A percentile compares a stretch with the other conserved stretches of the same genome.
phyloP scores from a whole-genome alignment of 495 filamentous ascomycete genomes.

The Platismatia glauca region DNA sequence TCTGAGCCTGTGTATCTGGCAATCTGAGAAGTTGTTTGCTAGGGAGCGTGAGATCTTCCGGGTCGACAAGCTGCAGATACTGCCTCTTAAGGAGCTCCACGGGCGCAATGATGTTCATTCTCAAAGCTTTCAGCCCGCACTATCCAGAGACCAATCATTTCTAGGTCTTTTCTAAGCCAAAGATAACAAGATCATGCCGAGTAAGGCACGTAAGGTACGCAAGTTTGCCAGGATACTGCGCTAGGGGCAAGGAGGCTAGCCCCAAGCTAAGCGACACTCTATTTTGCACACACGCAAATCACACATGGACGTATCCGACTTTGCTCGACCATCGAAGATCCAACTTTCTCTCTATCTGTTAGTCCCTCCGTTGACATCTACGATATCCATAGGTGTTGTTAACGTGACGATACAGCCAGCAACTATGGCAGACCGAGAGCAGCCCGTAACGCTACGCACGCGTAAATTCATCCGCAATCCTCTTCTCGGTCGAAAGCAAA shows the following conservation, averaged over 20 bases:
- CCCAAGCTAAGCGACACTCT: neutral
- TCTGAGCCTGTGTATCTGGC: conserved; percentile 47
- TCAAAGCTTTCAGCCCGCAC: neutral
- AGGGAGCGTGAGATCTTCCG: conserved; percentile 48
- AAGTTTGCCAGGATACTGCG: neutral
- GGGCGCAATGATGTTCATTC: conserved; percentile 4
- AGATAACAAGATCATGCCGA: neutral
- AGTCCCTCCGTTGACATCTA: neutral
- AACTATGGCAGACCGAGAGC: conserved; percentile 81
- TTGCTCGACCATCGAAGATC: neutral
- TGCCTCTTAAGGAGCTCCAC: conserved; percentile 38
- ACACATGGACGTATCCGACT: neutral
- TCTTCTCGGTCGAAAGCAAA: conserved; percentile 96
- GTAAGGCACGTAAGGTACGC: neutral
- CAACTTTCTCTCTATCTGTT: neutral
- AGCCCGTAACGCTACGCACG: conserved; percentile 91
- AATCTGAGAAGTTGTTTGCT: conserved; percentile 41
- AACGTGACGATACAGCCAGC: conserved; percentile 16
- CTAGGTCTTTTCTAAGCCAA: neutral
- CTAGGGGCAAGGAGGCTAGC: neutral
- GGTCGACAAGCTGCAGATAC: conserved; percentile 59
- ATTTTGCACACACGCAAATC: conserved; percentile 2
- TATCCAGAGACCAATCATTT: neutral
- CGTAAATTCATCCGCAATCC: conserved; percentile 99
- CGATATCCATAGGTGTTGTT: neutral